phyloP scores from a whole-genome alignment of 371 early-diverging fungal genomes.

The Synchytrium microbalum region DNA sequence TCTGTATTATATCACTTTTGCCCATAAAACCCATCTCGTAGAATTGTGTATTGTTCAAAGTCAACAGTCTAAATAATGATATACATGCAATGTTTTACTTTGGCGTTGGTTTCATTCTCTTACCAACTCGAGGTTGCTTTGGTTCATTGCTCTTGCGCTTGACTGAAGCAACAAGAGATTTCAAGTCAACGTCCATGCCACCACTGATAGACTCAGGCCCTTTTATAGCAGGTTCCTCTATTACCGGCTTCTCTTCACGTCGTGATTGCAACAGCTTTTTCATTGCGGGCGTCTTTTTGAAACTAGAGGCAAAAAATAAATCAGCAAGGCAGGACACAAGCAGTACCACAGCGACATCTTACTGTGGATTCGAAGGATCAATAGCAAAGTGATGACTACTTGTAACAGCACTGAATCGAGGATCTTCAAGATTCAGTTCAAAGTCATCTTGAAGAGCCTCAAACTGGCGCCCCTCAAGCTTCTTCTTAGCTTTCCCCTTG shows the following conservation, averaged over 20 bases:
- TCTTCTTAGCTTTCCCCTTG: constrained; percentile 41
- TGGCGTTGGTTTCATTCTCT: background rate
- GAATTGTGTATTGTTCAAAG: background rate
- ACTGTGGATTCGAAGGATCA: constrained; percentile 88
- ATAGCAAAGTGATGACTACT: constrained; percentile 86
- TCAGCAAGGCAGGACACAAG: background rate
- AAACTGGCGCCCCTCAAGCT: constrained; percentile 14
- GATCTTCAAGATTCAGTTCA: constrained; percentile 72
- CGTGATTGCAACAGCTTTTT: constrained; percentile 63
- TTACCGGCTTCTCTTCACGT: too few relatives aligned
- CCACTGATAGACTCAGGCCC: background rate
- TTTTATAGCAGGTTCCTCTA: too few relatives aligned
- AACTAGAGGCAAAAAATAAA: constrained; percentile 33
- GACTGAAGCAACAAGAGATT: background rate
- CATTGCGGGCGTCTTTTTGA: constrained; percentile 92
- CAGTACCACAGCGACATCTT: background rate
- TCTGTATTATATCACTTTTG: too few relatives aligned
- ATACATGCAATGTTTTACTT: background rate
- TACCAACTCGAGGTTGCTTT: background rate
- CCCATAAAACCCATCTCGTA: too few relatives aligned
- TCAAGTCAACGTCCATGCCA: background rate
- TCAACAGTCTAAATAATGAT: background rate
- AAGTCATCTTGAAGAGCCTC: constrained; percentile 70
- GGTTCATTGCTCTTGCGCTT: background rate
- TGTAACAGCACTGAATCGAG: constrained; percentile 75